These are phyloP conservation scores for Rhynchospora breviuscula DNA, from an alignment of 176 grass and related monocot species.

Conservation along the genomic window DNA sequence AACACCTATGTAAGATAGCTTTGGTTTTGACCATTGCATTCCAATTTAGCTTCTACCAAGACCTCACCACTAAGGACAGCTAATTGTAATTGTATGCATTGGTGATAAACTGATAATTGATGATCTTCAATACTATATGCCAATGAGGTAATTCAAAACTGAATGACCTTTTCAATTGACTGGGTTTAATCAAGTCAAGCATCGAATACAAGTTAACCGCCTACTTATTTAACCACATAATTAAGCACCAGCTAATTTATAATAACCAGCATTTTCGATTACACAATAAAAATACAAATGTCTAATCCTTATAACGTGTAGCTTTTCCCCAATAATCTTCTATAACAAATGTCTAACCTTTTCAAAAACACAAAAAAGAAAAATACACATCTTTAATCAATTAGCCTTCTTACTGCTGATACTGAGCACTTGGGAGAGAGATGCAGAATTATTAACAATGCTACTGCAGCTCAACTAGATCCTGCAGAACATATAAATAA, in stretches of 20 bases:
- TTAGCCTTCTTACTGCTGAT: neutral
- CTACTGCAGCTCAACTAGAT: neutral
- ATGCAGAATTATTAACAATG: neutral
- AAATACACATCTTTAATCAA: neutral
- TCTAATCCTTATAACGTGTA: neutral
- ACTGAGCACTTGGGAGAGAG: neutral
- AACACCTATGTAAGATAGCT: too few relatives aligned
- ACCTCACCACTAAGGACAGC: too few relatives aligned
- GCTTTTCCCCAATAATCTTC: neutral
- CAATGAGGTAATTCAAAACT: too few relatives aligned
- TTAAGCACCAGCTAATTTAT: neutral
- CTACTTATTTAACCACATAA: neutral
- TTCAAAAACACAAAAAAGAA: neutral
- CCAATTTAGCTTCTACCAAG: too few relatives aligned
- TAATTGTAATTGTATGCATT: too few relatives aligned
- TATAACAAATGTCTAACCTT: slow-evolving; percentile 17
- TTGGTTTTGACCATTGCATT: too few relatives aligned
- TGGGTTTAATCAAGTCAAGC: neutral
- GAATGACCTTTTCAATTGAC: too few relatives aligned
- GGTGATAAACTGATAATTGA: too few relatives aligned
- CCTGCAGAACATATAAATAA: neutral
- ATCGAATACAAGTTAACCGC: neutral
- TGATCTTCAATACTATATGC: too few relatives aligned
- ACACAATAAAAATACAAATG: too few relatives aligned
- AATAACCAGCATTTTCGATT: neutral